Evolutionary conservation across 495 filamentous ascomycete genomes (phyloP).

Genomic region (Lindgomyces ingoldianus): DNA sequence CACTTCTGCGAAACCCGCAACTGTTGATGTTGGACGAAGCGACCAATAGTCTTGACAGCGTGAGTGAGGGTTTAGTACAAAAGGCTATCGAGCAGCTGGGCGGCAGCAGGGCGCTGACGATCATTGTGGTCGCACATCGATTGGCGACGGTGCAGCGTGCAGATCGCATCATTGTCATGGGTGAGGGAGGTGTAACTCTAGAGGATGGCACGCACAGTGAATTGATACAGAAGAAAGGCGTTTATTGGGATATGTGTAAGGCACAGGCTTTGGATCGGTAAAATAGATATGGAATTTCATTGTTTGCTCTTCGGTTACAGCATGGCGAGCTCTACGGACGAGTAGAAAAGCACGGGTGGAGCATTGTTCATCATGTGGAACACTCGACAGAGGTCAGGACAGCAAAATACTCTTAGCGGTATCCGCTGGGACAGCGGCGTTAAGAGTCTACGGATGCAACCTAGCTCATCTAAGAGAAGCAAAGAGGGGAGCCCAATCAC

Average conservation of each 20-base stretch:
- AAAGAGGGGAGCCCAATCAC: not conserved
- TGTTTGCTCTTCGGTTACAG: not conserved
- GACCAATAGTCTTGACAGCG: slow-evolving; percentile 9
- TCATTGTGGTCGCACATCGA: slow-evolving; percentile 14
- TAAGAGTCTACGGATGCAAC: not conserved
- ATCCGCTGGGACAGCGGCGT: not conserved
- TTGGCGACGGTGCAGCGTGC: slow-evolving; percentile 18
- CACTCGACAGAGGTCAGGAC: not conserved
- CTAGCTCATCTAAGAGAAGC: not conserved
- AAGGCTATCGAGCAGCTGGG: slow-evolving; percentile 13
- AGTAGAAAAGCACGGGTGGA: not conserved
- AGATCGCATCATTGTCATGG: slow-evolving; percentile 14
- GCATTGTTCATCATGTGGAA: not conserved
- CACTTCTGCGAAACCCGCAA: slow-evolving; percentile 5
- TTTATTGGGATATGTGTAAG: slow-evolving; percentile 13
- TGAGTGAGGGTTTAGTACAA: slow-evolving; percentile 13
- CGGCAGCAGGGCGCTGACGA: slow-evolving; percentile 4
- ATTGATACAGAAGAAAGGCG: slow-evolving; percentile 5
- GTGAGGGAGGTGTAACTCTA: slow-evolving; percentile 10
- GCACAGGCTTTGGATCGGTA: slow-evolving; percentile 8
- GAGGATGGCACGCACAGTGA: slow-evolving; percentile 5
- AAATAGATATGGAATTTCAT: slow-evolving; percentile 2
- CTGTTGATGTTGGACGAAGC: slow-evolving; percentile 8
- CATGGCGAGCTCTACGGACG: not conserved
- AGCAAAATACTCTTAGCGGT: not conserved